These are phyloP conservation scores for Cladophialophora yegresii DNA, from an alignment of 2,329 filamentous ascomycete genomes.

Conservation along the genomic window DNA sequence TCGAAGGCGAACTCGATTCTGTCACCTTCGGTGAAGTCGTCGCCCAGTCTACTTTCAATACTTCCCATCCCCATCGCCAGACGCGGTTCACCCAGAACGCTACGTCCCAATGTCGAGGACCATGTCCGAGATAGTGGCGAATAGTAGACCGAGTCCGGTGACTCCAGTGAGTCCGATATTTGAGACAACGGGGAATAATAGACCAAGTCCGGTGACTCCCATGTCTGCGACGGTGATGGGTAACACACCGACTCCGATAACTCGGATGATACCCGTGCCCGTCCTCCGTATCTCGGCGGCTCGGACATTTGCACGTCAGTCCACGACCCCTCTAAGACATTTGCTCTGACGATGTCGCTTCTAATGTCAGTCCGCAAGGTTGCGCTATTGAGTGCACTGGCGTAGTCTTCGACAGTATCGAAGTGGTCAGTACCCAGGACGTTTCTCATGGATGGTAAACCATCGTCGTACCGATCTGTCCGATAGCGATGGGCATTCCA, in stretches of 20 bases:
- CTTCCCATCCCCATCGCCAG: constrained; percentile 1
- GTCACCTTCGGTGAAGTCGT: background rate
- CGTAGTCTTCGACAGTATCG: background rate
- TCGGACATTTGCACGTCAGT: background rate
- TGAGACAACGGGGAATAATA: background rate
- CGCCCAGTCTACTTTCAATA: background rate
- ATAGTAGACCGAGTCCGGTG: background rate
- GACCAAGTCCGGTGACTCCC: background rate
- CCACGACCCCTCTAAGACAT: background rate
- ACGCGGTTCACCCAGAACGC: background rate
- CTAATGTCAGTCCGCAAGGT: background rate
- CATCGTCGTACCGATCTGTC: background rate
- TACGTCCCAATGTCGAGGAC: background rate
- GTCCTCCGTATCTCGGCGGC: too few species aligned
- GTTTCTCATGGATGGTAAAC: background rate
- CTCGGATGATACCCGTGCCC: background rate
- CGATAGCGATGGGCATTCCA: background rate
- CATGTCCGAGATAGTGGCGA: background rate
- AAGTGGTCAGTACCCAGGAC: background rate
- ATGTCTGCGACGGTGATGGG: too few species aligned
- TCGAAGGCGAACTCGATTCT: background rate
- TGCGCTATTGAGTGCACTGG: background rate
- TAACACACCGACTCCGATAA: too few species aligned
- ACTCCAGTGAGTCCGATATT: too few species aligned
- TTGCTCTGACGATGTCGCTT: background rate